Evolutionary conservation across 768 basidiomycete species (phyloP).

Genomic region (Termitomyces sp.): DNA sequence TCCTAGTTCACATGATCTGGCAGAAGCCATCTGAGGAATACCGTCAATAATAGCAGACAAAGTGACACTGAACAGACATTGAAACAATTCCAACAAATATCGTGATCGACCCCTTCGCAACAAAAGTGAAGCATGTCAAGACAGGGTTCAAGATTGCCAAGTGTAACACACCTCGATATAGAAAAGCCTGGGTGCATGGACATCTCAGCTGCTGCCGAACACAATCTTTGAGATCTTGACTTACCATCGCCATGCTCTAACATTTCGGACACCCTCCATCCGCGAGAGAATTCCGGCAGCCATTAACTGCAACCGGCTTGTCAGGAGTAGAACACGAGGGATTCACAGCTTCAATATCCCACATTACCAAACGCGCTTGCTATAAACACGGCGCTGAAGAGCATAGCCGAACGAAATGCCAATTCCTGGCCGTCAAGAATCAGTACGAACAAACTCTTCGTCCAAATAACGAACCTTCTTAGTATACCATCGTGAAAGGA

Average conservation of each 20-base stretch:
- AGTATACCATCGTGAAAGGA: constrained; percentile 52
- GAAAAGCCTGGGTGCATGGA: constrained; percentile 44
- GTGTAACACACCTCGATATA: constrained; percentile 48
- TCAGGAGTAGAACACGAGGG: not conserved
- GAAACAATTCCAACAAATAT: constrained; percentile 50
- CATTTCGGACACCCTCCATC: constrained; percentile 63
- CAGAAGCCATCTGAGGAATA: constrained; percentile 40
- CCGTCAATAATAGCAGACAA: not conserved
- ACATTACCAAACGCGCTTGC: constrained; percentile 66
- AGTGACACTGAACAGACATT: constrained; percentile 30
- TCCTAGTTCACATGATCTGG: constrained; percentile 49
- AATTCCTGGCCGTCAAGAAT: constrained; percentile 39
- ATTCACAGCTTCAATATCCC: constrained; percentile 12
- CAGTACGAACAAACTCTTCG: not conserved
- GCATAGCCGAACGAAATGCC: constrained; percentile 53
- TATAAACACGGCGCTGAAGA: constrained; percentile 53
- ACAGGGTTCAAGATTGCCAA: not conserved
- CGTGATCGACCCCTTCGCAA: constrained; percentile 52
- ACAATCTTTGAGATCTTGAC: not conserved
- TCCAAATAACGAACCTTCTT: constrained; percentile 33
- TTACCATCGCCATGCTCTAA: constrained; percentile 67
- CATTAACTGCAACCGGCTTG: constrained; percentile 37
- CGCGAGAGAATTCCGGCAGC: constrained; percentile 65
- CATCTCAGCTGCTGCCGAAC: not conserved
- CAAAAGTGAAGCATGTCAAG: not conserved